phyloP scores from a whole-genome alignment of 352 stramenopile genomes.

The Bremia lactucae region DNA sequence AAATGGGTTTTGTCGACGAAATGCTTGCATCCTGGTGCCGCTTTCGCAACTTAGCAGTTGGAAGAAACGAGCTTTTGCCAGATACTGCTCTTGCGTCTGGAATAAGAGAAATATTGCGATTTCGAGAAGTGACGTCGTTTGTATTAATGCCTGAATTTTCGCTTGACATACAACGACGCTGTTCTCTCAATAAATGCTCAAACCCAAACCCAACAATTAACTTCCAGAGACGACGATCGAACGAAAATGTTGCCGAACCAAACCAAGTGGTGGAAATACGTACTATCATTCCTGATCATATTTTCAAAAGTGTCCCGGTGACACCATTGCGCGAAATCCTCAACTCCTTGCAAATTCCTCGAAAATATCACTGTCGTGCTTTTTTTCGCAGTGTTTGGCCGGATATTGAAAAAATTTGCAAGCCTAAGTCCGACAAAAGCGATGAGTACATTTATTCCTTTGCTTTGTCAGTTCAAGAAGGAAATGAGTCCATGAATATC shows the following conservation, averaged over 20 bases:
- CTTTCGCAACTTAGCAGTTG: constrained; percentile 59
- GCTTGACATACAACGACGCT: constrained; percentile 36
- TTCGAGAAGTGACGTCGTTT: constrained; percentile 58
- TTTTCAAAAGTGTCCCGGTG: constrained; percentile 36
- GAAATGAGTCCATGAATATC: constrained; percentile 34
- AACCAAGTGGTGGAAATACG: constrained; percentile 3
- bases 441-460: constrained; percentile 59
- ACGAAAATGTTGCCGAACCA: not conserved
- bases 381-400: constrained; percentile 40
- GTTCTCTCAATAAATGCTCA: constrained; percentile 2
- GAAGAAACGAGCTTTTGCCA: constrained; percentile 18
- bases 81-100: constrained; percentile 2
- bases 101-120: constrained; percentile 28
- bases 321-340: constrained; percentile 29
- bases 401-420: constrained; percentile 39
- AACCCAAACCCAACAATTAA: not conserved
- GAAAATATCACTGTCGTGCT: constrained; percentile 59
- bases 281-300: constrained; percentile 37
- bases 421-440: constrained; percentile 17
- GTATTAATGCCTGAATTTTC: constrained; percentile 41
- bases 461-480: constrained; percentile 42
- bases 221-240: not conserved
- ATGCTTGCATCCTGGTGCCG: constrained; percentile 48
- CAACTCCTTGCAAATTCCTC: constrained; percentile 21
- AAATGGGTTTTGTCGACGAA: constrained; percentile 36